phyloP scores from a whole-genome alignment of 768 basidiomycete species.

The Fibroporia radiculosa region DNA sequence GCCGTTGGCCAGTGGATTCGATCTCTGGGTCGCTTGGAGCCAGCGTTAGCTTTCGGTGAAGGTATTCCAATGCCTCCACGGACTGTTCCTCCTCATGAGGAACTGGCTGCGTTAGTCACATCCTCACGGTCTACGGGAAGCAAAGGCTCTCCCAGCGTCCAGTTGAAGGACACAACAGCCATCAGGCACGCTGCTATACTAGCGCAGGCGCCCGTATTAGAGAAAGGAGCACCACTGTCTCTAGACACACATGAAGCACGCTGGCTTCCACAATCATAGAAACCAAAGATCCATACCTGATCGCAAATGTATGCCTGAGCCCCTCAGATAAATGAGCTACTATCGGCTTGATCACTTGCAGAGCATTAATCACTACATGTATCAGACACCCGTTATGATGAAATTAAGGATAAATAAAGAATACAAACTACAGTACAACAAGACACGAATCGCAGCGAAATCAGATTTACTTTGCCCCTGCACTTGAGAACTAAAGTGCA shows the following conservation, averaged over 20 bases:
- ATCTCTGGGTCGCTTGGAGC: constrained; percentile 38
- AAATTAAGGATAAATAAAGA: constrained; percentile 7
- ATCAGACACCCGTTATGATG: constrained; percentile 1
- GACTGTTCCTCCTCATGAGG: constrained; percentile 25
- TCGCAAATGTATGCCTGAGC: not conserved
- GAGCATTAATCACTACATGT: not conserved
- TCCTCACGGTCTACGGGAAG: not conserved
- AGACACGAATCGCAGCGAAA: constrained; percentile 13
- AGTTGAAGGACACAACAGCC: constrained; percentile 27
- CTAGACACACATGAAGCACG: constrained; percentile 23
- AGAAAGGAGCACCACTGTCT: constrained; percentile 29
- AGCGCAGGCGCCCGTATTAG: constrained; percentile 33
- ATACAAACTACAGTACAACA: constrained; percentile 16
- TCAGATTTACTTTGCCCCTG: constrained; percentile 34
- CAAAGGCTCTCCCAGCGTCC: not conserved
- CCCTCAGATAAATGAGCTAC: not conserved
- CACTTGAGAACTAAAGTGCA: constrained; percentile 33
- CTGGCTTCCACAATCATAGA: constrained; percentile 19
- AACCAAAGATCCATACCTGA: not conserved
- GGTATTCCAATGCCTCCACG: constrained; percentile 33
- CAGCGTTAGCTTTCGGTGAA: constrained; percentile 33
- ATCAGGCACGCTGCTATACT: constrained; percentile 40
- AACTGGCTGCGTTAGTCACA: constrained; percentile 25
- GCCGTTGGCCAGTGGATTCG: constrained; percentile 50
- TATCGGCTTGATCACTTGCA: not conserved